phyloP scores from a whole-genome alignment of 257 asterid genomes.

The Leptodermis oblonga region DNA sequence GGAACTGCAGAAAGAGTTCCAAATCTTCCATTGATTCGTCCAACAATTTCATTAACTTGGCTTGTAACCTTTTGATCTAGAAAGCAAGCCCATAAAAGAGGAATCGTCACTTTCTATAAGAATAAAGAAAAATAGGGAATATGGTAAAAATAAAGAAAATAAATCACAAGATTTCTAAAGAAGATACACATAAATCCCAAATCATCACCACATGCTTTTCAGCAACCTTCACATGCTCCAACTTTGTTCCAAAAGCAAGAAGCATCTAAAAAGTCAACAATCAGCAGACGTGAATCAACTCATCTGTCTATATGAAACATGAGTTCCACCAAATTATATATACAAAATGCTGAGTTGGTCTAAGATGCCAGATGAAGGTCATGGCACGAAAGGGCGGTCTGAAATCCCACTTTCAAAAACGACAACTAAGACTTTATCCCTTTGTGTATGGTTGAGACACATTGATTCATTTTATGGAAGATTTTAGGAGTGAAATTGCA shows the following conservation, averaged over 20 bases:
- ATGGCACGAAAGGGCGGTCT: no score
- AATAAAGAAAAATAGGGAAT: constrained; percentile 14
- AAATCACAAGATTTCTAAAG: neutral
- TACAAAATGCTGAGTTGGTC: no score
- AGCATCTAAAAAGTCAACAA: constrained; percentile 50
- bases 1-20: no score
- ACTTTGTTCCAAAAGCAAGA: constrained; percentile 88
- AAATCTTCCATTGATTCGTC: no score
- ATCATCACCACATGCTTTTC: constrained; percentile 88
- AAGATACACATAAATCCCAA: neutral
- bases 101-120: constrained; percentile 10
- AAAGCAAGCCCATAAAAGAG: constrained; percentile 12
- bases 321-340: neutral
- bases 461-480: no score
- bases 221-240: constrained; percentile 95
- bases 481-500: no score
- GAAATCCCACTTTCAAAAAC: no score
- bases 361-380: no score
- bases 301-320: neutral
- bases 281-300: neutral
- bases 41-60: constrained; percentile 98
- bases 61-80: constrained; percentile 92
- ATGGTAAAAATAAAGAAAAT: neutral
- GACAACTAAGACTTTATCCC: no score
- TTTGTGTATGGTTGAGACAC: no score